Evolutionary conservation across 345 rosid species (phyloP).

Genomic region (Lepidium africanum): DNA sequence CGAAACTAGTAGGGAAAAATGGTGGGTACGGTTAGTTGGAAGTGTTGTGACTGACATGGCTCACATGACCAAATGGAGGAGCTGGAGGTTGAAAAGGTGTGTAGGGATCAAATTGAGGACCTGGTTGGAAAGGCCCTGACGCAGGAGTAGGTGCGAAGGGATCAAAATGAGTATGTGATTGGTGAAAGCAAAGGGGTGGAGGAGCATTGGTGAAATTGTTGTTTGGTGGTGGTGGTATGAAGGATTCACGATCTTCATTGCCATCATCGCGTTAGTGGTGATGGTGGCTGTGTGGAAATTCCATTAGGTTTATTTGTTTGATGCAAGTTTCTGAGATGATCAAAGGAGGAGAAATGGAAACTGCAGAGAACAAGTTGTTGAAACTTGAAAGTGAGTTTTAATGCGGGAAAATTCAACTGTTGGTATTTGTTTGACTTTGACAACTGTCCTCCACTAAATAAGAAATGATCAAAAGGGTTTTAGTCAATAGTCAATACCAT

Average conservation of each 20-base stretch:
- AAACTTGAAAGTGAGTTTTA: background rate
- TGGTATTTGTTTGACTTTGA: no score
- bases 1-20: conserved; percentile 12
- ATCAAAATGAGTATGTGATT: conserved; percentile 19
- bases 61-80: conserved; percentile 33
- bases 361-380: background rate
- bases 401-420: background rate
- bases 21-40: conserved; percentile 18
- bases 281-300: conserved; percentile 29
- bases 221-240: conserved; percentile 32
- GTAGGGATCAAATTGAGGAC: background rate
- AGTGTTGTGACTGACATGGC: conserved; percentile 30
- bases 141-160: conserved; percentile 32
- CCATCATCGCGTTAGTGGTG: conserved; percentile 30
- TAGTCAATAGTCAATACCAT: conserved; percentile 31
- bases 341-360: background rate
- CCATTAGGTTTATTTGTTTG: conserved; percentile 31
- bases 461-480: no score
- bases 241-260: conserved; percentile 18
- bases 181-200: background rate
- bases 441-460: no score
- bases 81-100: conserved; percentile 18
- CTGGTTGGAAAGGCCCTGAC: conserved; percentile 7
- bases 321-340: background rate
- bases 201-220: conserved; percentile 16